Base-by-base conservation (phyloP, 208 protist genomes). In the Acanthamoeba rhysodes region DNA sequence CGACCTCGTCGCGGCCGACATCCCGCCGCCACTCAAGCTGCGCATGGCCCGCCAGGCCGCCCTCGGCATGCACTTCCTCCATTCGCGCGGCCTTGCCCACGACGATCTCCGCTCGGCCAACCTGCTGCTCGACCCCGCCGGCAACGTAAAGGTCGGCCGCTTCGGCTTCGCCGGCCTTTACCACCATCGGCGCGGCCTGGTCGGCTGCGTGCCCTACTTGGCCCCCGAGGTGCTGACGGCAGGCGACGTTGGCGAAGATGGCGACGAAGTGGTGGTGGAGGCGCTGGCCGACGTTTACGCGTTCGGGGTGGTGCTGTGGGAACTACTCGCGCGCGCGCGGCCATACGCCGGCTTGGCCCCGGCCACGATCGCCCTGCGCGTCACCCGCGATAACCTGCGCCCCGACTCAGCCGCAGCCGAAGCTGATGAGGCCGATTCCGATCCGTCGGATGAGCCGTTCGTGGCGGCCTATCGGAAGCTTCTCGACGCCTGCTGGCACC, bases 261-360 rank as follows among this genome's bases (percentile, higher is more conserved):
- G 20, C 59, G 59, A 66, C 8, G 59, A 66, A 9, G 18, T 27
- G 7, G 59, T 7, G 14, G 14, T 66, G 22, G 59, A 78, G 12
- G 70, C 37, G n/a, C 70, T 78, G 12, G 70, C 70, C 70, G 70
- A 78, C 70, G 70, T 78, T 18, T 78, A 78, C 70, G n/a, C 70
- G 10, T 78, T 78, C 20, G 70, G 70, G 27, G 37, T 78, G 27
- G n/a, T 78, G 22, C 70, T 78, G n/a, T 78, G 70, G 70, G 70
- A 78, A n/a, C 24, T 78, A 1, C 70, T 78, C 70, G 48, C 70
- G 6, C 24, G 70, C 1, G 0, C 29, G 37, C 70, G 37, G 8
- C 70, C 70, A 9, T 59, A 78, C 6, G 32, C 70, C n/a, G 70
- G 70, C 70, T n/a, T 78, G 9, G 3, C 32, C 24, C 70, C 70